These are phyloP conservation scores for Cardamine occulta DNA, from an alignment of 345 rosid genomes.

Conservation along the genomic window DNA sequence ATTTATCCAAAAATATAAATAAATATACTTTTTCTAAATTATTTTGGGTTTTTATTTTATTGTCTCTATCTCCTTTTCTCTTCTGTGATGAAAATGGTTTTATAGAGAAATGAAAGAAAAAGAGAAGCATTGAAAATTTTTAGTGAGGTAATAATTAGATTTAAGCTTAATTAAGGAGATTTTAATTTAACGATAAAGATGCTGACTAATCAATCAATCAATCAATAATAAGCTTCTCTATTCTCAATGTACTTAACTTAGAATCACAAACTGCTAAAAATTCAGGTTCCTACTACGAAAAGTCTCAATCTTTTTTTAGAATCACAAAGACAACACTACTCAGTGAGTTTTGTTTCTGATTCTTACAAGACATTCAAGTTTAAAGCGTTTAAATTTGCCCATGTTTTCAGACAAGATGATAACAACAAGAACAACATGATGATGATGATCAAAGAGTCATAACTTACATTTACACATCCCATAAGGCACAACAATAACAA, in stretches of 20 bases:
- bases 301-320: slow-evolving; percentile 1
- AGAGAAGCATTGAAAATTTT: slow-evolving; percentile 36
- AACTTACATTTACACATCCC: slow-evolving; percentile 40
- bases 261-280: slow-evolving; percentile 16
- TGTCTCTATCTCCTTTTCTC: slow-evolving; percentile 31
- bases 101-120: slow-evolving; percentile 43
- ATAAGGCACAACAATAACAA: slow-evolving; percentile 29
- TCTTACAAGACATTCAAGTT: slow-evolving; percentile 16
- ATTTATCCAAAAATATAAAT: slow-evolving; percentile 19
- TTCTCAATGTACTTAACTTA: slow-evolving; percentile 8
- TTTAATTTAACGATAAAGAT: slow-evolving; percentile 32
- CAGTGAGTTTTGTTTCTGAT: not conserved
- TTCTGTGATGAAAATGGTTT: slow-evolving; percentile 34
- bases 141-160: slow-evolving; percentile 39
- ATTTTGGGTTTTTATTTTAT: slow-evolving; percentile 24
- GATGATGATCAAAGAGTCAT: slow-evolving; percentile 27
- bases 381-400: slow-evolving; percentile 23
- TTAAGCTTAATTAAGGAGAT: slow-evolving; percentile 37
- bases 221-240: not conserved
- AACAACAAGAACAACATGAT: slow-evolving; percentile 6
- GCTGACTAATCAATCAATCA: slow-evolving; percentile 16
- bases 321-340: not conserved
- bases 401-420: slow-evolving; percentile 24
- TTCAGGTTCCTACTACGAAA: not conserved
- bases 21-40: not conserved